Evolutionary conservation across 176 grass and related monocot genomes (phyloP).

Genomic region (Themeda triandra): DNA sequence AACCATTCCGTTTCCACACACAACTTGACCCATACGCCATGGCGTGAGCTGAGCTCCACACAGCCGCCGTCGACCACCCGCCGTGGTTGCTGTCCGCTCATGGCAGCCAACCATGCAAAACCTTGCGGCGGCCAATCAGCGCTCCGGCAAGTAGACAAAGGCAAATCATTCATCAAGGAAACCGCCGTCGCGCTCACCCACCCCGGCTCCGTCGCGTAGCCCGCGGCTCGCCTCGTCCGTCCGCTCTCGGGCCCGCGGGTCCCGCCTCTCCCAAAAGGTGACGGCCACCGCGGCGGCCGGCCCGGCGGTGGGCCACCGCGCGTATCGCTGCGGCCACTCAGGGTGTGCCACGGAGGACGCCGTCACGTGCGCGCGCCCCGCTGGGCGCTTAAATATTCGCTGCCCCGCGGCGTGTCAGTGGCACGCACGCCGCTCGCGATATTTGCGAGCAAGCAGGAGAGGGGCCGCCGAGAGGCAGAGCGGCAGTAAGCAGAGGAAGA

Average conservation of each 20-base stretch:
- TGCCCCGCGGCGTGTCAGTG: slow-evolving; percentile 1
- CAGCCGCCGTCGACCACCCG: not conserved
- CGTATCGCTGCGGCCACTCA: not conserved
- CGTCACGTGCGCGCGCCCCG: not conserved
- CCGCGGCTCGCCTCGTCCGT: slow-evolving; percentile 17
- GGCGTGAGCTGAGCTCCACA: not conserved
- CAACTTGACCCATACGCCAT: not conserved
- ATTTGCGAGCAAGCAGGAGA: not conserved
- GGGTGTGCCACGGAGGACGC: not conserved
- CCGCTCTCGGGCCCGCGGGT: slow-evolving; percentile 15
- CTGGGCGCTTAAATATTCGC: slow-evolving; percentile 1
- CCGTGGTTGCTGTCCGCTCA: not conserved
- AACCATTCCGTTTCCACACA: not conserved
- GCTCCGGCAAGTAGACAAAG: too few relatives aligned
- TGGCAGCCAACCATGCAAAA: not conserved
- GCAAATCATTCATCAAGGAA: not conserved
- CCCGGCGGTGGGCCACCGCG: not conserved
- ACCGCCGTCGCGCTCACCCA: slow-evolving; percentile 8
- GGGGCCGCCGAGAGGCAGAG: not conserved
- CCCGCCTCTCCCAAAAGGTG: not conserved
- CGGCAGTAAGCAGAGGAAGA: not conserved
- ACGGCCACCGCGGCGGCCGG: not conserved
- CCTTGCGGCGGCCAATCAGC: too few relatives aligned
- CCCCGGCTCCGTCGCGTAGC: slow-evolving; percentile 18
- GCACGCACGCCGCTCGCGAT: not conserved